Base-by-base conservation (phyloP, 1,284 basidiomycete species). In the Coniferiporia weirii region DNA sequence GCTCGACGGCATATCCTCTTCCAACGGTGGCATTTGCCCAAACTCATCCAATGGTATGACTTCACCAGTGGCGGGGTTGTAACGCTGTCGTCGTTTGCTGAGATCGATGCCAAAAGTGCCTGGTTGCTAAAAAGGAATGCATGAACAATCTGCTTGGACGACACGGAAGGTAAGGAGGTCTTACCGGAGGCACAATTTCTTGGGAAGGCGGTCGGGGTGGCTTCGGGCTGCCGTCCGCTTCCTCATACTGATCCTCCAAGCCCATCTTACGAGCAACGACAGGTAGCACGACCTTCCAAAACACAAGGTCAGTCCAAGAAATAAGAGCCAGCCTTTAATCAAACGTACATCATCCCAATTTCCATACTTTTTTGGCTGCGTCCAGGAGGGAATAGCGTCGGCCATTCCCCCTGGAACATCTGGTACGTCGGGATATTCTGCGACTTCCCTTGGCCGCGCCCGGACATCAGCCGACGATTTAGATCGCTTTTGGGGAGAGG, bases 191-290 rank as follows among this genome's bases (percentile, higher is more conserved):
- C 17, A 71, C 63, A 52, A 64, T 44, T 50, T 65, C 66, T 6
- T 74, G 71, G 8, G 70, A 69, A 67, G 51, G 43, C 22, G 40
- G 56, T 13, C 71, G 71, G 66, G 73, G 81, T 44, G 79, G 76
- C 65, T 79, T 76, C 32, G 83, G 79, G 64, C 79, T 84, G 10
- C 85, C 86, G 67, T 83, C 80, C 15, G 79, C 85, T 56, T 79
- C 76, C 63, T 84, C 79, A 65, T 86, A 89, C 62, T 85, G 79
- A 45, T 78, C 81, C 57, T 87, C 82, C 48, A 91, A 68, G 9
- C 90, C 91, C 67, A 86, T 86, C 75, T 93, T 92, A 62, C 89
- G 80, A 15, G 92, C 91, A 4, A 95, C 88, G 3, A 87, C 89
- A 9, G 85, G 85, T 9, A 88, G 70, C 1, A 87, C 81, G 22